Conservation (phyloP, 208 protist genomes). For the Entamoeba dispar region DNA sequence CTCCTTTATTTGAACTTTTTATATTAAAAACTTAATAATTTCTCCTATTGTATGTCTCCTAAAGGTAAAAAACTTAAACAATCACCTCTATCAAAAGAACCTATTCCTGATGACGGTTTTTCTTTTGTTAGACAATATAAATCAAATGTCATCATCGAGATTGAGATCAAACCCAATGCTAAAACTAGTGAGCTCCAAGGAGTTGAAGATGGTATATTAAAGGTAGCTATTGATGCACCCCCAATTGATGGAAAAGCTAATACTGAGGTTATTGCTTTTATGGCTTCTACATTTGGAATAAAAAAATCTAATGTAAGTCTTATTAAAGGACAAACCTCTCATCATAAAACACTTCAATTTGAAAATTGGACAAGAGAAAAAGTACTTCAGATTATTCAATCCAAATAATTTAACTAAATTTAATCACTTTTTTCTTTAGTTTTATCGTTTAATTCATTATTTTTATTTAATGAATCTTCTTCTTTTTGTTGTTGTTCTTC, state of each 20-base stretch:
- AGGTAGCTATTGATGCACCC: neutral
- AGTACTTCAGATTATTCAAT: too few relatives aligned
- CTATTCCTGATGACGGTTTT: neutral
- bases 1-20: too few relatives aligned
- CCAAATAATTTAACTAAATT: too few relatives aligned
- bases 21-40: too few relatives aligned
- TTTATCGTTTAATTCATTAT: too few relatives aligned
- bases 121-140: neutral
- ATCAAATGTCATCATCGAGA: neutral
- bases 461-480: too few relatives aligned
- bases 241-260: neutral
- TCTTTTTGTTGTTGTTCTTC: too few relatives aligned
- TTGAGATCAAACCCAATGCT: neutral
- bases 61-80: too few relatives aligned
- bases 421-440: too few relatives aligned
- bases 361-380: neutral
- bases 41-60: too few relatives aligned
- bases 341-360: neutral
- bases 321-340: neutral
- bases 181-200: neutral
- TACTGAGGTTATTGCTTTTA: neutral
- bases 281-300: neutral
- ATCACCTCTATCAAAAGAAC: too few relatives aligned
- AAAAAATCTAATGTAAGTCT: neutral
- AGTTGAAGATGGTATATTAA: neutral